phyloP scores from a whole-genome alignment of 2,329 filamentous ascomycete species.

The Polytolypa hystricis region DNA sequence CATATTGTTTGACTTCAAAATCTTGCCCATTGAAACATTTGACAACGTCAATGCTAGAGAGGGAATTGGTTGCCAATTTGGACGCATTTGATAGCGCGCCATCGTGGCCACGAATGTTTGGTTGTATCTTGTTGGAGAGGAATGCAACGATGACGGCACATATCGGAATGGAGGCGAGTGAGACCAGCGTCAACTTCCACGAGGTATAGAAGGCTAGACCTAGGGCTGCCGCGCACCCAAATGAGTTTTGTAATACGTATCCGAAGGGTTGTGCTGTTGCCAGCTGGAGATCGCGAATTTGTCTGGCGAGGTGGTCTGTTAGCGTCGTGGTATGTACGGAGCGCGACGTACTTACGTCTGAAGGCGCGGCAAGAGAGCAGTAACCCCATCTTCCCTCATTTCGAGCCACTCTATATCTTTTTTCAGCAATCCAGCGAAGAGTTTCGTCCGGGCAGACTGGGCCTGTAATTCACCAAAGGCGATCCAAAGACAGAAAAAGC shows the following conservation, averaged over 20 bases:
- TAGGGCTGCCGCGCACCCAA: conserved; percentile 56
- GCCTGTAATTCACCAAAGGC: conserved; percentile 74
- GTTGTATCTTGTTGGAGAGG: conserved; percentile 50
- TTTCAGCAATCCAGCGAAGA: conserved; percentile 59
- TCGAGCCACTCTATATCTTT: conserved; percentile 81
- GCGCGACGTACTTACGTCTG: conserved; percentile 51
- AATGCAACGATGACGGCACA: conserved; percentile 50
- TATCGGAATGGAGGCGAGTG: conserved; percentile 61
- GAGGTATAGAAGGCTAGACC: conserved; percentile 65
- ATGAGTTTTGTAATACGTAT: conserved; percentile 50
- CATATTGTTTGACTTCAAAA: conserved; percentile 58
- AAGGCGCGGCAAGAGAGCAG: conserved; percentile 58
- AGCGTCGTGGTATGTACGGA: conserved; percentile 2
- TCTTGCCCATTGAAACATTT: conserved; percentile 73
- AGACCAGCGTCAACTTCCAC: conserved; percentile 73
- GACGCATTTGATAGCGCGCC: conserved; percentile 56
- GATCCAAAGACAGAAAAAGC: conserved; percentile 61
- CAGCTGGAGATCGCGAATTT: conserved; percentile 70
- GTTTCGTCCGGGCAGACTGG: conserved; percentile 47
- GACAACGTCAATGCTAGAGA: conserved; percentile 69
- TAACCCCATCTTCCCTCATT: conserved; percentile 55
- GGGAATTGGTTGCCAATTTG: conserved; percentile 57
- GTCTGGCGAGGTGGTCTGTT: conserved; percentile 46
- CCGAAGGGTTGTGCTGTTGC: conserved; percentile 73
- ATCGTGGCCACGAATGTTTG: conserved; percentile 59